Evolutionary conservation across 106 monocot genomes (phyloP).

Genomic region (Narthecium ossifragum): DNA sequence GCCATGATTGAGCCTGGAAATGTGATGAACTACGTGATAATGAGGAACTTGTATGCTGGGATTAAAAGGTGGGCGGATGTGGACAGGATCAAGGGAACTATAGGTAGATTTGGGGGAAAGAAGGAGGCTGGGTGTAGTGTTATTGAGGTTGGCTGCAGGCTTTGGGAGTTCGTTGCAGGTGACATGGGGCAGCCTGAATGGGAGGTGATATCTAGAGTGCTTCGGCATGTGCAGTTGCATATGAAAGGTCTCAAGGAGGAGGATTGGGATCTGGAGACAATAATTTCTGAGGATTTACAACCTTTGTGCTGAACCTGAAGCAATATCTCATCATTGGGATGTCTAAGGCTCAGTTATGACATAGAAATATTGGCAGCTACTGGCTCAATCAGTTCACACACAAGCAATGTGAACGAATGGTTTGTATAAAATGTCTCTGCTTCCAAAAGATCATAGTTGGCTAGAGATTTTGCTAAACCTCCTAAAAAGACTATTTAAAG

Average conservation of each 20-base stretch:
- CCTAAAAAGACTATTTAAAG: no score
- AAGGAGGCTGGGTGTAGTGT: conserved; percentile 51
- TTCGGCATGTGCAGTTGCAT: conserved; percentile 18
- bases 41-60: conserved; percentile 64
- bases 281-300: no score
- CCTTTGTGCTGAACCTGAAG: no score
- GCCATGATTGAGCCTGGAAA: conserved; percentile 31
- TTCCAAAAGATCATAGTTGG: no score
- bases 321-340: no score
- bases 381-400: no score
- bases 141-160: conserved; percentile 29
- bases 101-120: conserved; percentile 33
- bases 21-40: conserved; percentile 52
- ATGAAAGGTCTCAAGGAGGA: conserved; percentile 15
- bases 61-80: conserved; percentile 44
- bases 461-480: no score
- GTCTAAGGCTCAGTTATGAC: neutral
- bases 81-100: conserved; percentile 23
- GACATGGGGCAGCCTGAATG: conserved; percentile 25
- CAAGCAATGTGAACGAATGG: no score
- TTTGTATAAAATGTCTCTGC: no score
- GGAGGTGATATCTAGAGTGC: conserved; percentile 14
- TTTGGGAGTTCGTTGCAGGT: conserved; percentile 45
- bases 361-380: no score
- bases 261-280: neutral